phyloP scores from a whole-genome alignment of 1,284 basidiomycete genomes.

The Boletus sp. region DNA sequence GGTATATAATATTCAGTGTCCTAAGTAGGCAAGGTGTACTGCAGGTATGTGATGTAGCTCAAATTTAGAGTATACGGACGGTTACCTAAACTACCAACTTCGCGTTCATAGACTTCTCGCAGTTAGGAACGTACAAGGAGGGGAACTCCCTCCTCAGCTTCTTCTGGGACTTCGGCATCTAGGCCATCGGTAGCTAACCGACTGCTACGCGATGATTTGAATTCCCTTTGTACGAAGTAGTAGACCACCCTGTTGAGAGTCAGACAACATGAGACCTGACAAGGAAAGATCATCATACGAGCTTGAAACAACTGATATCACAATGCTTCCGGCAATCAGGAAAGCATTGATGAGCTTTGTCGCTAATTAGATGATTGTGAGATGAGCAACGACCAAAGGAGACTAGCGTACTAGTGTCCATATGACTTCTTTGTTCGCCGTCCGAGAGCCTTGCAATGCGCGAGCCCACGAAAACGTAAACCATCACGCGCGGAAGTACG shows the following conservation, averaged over 20 bases:
- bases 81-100: not conserved
- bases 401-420: constrained; percentile 61
- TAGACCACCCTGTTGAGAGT: constrained; percentile 53
- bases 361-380: constrained; percentile 35
- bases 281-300: constrained; percentile 49
- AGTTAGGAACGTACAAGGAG: constrained; percentile 37
- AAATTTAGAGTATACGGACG: not conserved
- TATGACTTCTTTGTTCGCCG: constrained; percentile 64
- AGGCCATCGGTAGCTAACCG: constrained; percentile 50
- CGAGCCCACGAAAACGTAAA: constrained; percentile 76
- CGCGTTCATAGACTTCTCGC: not conserved
- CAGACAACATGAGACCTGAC: constrained; percentile 2
- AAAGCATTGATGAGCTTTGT: constrained; percentile 63
- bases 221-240: constrained; percentile 56
- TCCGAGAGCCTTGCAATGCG: constrained; percentile 72
- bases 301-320: constrained; percentile 55
- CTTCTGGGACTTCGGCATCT: constrained; percentile 60
- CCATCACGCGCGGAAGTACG: constrained; percentile 64
- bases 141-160: constrained; percentile 59
- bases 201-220: constrained; percentile 49
- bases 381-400: not conserved
- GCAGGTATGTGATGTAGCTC: constrained; percentile 1
- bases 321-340: constrained; percentile 55
- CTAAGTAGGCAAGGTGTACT: constrained; percentile 1
- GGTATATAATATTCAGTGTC: constrained; percentile 6